phyloP scores from a whole-genome alignment of 73 alveolate genomes.

The Paramecium sexaurelia region DNA sequence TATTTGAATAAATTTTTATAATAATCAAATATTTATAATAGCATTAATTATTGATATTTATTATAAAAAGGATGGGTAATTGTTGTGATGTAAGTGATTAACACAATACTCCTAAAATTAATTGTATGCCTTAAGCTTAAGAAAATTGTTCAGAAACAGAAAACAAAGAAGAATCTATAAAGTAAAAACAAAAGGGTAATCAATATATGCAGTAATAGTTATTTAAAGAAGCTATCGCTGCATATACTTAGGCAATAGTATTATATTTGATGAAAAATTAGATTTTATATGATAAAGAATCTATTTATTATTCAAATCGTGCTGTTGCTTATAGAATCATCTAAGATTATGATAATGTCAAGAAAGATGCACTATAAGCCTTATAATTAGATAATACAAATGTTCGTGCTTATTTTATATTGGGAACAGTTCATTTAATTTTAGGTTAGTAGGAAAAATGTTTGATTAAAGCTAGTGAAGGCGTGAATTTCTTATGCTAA shows the following conservation, averaged over 20 bases:
- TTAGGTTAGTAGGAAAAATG: neutral
- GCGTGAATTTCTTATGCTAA: neutral
- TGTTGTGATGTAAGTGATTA: neutral
- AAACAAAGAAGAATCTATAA: neutral
- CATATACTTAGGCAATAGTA: conserved; percentile 39
- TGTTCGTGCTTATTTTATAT: conserved; percentile 1
- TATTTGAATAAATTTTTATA: conserved; percentile 52
- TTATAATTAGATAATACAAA: neutral
- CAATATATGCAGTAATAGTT: neutral
- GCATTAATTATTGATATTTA: conserved; percentile 5
- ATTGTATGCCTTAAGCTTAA: neutral
- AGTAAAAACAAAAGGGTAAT: neutral
- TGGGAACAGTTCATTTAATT: conserved; percentile 6
- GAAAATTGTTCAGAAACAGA: neutral
- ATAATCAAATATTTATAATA: conserved; percentile 20
- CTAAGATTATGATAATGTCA: neutral
- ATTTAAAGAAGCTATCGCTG: conserved; percentile 14
- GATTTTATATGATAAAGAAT: conserved; percentile 11
- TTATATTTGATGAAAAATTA: neutral
- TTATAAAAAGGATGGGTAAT: neutral
- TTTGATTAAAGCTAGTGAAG: neutral
- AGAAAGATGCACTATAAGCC: neutral
- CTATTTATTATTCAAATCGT: conserved; percentile 40
- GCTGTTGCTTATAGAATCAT: conserved; percentile 1
- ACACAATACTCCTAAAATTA: neutral